A percentile compares a stretch with the other conserved stretches of the same genome.
These are phyloP conservation scores for Vishniacozyma victoriae DNA, from an alignment of 768 basidiomycete species.

Conservation along the genomic window DNA sequence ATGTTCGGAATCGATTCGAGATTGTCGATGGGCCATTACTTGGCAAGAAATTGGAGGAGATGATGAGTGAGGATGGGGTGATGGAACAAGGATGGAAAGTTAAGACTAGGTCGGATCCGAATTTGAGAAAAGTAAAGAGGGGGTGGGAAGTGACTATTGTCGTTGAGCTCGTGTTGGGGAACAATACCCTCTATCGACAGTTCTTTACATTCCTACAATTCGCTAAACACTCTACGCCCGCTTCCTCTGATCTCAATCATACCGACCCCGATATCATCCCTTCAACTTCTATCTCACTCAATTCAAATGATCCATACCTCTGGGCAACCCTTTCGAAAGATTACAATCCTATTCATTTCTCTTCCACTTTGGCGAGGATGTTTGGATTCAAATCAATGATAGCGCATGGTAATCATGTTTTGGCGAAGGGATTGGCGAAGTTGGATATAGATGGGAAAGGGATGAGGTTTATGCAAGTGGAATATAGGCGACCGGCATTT, in stretches of 20 bases:
- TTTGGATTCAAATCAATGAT: constrained; percentile 15
- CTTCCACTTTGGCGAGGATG: constrained; percentile 8
- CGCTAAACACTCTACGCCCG: constrained; percentile 3
- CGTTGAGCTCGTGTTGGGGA: constrained; percentile 3
- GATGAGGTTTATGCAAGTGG: constrained; percentile 13
- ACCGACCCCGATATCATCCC: background rate
- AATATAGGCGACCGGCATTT: constrained; percentile 15
- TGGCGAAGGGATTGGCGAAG: constrained; percentile 1
- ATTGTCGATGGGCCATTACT: background rate
- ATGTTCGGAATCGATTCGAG: constrained; percentile 20
- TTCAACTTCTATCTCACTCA: background rate
- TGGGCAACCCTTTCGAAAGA: constrained; percentile 24
- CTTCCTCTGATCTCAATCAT: background rate
- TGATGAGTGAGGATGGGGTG: background rate
- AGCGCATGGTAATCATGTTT: constrained; percentile 23
- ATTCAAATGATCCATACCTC: constrained; percentile 4
- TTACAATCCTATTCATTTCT: constrained; percentile 27
- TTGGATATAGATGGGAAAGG: background rate
- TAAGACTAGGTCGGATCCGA: background rate
- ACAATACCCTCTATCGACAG: constrained; percentile 7
- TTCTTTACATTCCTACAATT: constrained; percentile 11
- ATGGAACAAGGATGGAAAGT: background rate
- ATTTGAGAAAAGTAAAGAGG: constrained; percentile 7
- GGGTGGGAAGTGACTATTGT: constrained; percentile 13
- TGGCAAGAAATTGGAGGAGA: background rate